Base-by-base conservation (phyloP, 768 basidiomycete species). In the Termitomyces bulborhizus region DNA sequence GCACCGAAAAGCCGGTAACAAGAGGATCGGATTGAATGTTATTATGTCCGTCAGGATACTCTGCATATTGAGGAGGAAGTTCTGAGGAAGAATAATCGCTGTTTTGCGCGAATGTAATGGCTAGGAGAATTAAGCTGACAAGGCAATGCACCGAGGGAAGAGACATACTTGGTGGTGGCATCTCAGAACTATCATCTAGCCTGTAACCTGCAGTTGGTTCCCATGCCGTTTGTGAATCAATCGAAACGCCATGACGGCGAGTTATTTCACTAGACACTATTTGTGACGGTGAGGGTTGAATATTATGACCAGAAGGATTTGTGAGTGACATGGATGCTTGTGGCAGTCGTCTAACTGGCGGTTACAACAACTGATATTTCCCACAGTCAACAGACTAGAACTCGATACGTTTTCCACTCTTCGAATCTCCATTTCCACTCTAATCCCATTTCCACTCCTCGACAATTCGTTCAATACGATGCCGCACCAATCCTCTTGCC, bases 371-470 rank as follows among this genome's bases (percentile, higher is more conserved):
- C 21, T 21, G 21, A 21, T 21, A 2, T 21, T 21, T 21, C 21
- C 21, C 21, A 21, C 21, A 21, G 21, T 21, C 21, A 21, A 21
- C 1, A 21, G 21, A 21, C 21, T 21, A 21, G 21, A 21, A 21
- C 21, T 21, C 21, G 21, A 21, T n/a, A n/a, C n/a, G n/a, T n/a
- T n/a, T n/a, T n/a, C n/a, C n/a, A n/a, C n/a, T n/a, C n/a, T n/a
- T n/a, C n/a, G n/a, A n/a, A n/a, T n/a, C n/a, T n/a, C n/a, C n/a
- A n/a, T n/a, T n/a, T n/a, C n/a, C n/a, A n/a, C n/a, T n/a, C n/a
- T 50, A 56, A 36, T 46, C 37, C 86, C 86, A 89, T 16, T 64
- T 73, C 86, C 87, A 90, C 49, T 77, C 76, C 69, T 91, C 89
- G 42, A 85, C 69, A 26, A 75, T 70, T 56, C 89, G 79, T 63